Conservation (phyloP, 2,329 filamentous ascomycete genomes). For the Botrytis fragariae region DNA sequence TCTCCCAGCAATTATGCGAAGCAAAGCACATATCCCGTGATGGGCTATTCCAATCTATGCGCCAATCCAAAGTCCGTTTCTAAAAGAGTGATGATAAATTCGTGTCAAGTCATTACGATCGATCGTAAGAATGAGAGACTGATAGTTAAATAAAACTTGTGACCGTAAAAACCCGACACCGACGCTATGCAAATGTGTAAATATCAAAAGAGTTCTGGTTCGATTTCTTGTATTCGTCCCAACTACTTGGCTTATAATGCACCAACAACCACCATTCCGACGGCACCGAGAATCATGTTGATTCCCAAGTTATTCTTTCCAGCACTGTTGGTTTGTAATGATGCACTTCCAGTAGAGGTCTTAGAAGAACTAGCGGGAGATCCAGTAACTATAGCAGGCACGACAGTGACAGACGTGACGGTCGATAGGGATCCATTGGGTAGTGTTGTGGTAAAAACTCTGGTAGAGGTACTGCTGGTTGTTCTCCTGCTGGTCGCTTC, state of each 20-base stretch:
- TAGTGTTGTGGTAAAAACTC: constrained; percentile 34
- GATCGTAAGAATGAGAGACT: constrained; percentile 22
- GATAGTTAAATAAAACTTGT: constrained; percentile 17
- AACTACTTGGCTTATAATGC: constrained; percentile 24
- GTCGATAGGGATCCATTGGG: constrained; percentile 31
- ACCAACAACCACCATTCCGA: constrained; percentile 28
- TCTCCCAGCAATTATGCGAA: constrained; percentile 14
- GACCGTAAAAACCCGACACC: constrained; percentile 19
- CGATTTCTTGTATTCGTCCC: constrained; percentile 6
- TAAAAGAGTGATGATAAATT: constrained; percentile 17
- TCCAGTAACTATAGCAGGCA: constrained; percentile 29
- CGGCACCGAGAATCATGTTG: constrained; percentile 29
- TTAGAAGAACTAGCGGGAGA: constrained; percentile 14
- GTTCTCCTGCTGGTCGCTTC: constrained; percentile 19
- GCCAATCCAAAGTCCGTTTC: constrained; percentile 17
- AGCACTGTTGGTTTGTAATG: constrained; percentile 32
- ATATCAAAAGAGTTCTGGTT: constrained; percentile 17
- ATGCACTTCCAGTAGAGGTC: constrained; percentile 26
- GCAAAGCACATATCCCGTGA: constrained; percentile 12
- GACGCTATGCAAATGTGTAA: constrained; percentile 22
- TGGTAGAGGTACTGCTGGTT: constrained; percentile 18
- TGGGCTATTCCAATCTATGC: constrained; percentile 19
- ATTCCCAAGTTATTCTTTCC: constrained; percentile 23
- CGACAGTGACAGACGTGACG: constrained; percentile 32
- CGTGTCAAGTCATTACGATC: constrained; percentile 21